phyloP scores from a whole-genome alignment of 805 yeast species.

The Alloascoidea africana region DNA sequence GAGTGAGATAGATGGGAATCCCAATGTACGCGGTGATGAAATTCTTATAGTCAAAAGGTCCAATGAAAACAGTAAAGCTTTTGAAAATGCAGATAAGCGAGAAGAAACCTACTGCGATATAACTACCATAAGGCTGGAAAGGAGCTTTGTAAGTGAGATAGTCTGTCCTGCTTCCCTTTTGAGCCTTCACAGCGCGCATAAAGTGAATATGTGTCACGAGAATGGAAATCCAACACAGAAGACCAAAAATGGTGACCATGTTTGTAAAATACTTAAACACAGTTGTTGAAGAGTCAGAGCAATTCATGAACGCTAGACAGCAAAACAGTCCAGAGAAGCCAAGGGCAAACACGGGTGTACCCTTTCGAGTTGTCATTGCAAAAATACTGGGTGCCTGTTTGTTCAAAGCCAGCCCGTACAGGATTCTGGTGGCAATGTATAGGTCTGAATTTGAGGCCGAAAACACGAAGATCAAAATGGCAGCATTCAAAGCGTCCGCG shows the following conservation, averaged over 20 bases:
- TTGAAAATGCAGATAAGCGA: slow-evolving; percentile 43
- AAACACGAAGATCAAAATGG: slow-evolving; percentile 61
- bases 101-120: slow-evolving; percentile 39
- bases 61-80: slow-evolving; percentile 60
- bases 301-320: slow-evolving; percentile 53
- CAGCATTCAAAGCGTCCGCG: slow-evolving; percentile 40
- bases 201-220: slow-evolving; percentile 53
- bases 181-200: slow-evolving; percentile 48
- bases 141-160: slow-evolving; percentile 49
- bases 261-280: slow-evolving; percentile 36
- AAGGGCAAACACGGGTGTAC: slow-evolving; percentile 55
- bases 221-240: slow-evolving; percentile 63
- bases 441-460: slow-evolving; percentile 74
- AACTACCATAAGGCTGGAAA: slow-evolving; percentile 54
- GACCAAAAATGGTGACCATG: slow-evolving; percentile 62
- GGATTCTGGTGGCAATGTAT: slow-evolving; percentile 62
- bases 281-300: slow-evolving; percentile 3
- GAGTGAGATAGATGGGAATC: slow-evolving; percentile 44
- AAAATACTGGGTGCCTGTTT: slow-evolving; percentile 63
- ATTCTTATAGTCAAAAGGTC: slow-evolving; percentile 36
- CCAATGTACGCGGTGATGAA: slow-evolving; percentile 74
- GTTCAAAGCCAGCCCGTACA: slow-evolving; percentile 56
- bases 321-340: slow-evolving; percentile 36
- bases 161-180: slow-evolving; percentile 40
- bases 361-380: slow-evolving; percentile 46